These are phyloP conservation scores for Fomitopsis pinicola DNA, from an alignment of 1,284 basidiomycete species.

Conservation along the genomic window DNA sequence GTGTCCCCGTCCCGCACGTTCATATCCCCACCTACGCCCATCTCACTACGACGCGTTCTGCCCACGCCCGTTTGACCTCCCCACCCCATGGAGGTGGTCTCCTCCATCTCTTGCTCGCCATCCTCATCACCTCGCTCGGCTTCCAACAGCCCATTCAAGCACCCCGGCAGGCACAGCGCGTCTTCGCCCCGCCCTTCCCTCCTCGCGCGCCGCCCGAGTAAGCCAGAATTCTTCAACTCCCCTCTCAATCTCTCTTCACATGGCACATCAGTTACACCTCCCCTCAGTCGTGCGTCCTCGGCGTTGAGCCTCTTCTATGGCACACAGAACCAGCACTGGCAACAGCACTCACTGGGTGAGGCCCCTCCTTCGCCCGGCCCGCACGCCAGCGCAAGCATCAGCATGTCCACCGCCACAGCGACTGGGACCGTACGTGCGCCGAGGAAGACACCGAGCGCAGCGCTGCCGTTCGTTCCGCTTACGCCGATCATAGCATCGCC, in stretches of 20 bases:
- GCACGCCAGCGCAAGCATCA: constrained; percentile 4
- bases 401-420: constrained; percentile 10
- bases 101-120: constrained; percentile 5
- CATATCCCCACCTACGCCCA: background rate
- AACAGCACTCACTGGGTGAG: background rate
- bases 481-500: constrained; percentile 58
- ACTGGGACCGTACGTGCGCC: constrained; percentile 11
- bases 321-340: background rate
- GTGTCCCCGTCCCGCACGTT: background rate
- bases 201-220: constrained; percentile 6
- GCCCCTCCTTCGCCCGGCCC: background rate
- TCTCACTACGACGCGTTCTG: background rate
- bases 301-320: constrained; percentile 3
- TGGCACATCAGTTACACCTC: background rate
- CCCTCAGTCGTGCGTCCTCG: constrained; percentile 3
- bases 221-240: constrained; percentile 5
- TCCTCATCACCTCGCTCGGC: background rate
- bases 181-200: constrained; percentile 8
- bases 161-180: background rate
- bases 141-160: background rate
- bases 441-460: constrained; percentile 10
- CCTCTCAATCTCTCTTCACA: constrained; percentile 3
- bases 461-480: constrained; percentile 43
- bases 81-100: constrained; percentile 6
- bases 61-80: background rate